Conservation (phyloP, 108 stramenopile genomes). For the Skeletonema potamos region DNA sequence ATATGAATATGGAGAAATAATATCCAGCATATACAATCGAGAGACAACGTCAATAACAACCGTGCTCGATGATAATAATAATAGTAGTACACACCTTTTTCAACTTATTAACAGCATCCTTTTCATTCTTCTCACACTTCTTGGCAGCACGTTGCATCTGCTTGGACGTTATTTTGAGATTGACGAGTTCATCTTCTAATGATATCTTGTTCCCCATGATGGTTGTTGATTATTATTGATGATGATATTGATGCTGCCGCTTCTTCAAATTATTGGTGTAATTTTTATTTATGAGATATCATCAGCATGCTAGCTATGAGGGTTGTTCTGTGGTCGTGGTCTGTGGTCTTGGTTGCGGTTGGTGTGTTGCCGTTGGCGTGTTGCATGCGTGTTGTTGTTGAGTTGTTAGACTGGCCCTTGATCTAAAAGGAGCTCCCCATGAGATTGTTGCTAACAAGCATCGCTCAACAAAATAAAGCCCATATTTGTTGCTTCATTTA, state of each 20-base stretch:
- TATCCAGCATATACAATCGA: too few species aligned
- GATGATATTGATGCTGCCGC: neutral
- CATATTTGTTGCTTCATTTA: too few species aligned
- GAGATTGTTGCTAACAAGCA: too few species aligned
- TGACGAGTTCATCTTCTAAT: conserved; percentile 93
- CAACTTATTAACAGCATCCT: conserved; percentile 81
- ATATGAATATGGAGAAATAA: too few species aligned
- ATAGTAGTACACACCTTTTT: conserved; percentile 78
- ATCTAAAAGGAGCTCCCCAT: too few species aligned
- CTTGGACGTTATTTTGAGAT: conserved; percentile 93
- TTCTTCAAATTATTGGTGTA: neutral
- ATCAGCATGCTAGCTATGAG: too few species aligned
- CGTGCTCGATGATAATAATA: neutral
- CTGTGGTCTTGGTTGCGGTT: too few species aligned
- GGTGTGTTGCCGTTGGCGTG: too few species aligned
- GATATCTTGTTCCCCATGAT: conserved; percentile 81
- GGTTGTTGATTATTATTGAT: neutral
- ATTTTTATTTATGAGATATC: neutral
- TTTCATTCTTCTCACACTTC: conserved; percentile 98
- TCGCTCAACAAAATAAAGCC: too few species aligned
- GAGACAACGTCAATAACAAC: conserved; percentile 3
- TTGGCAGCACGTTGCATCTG: conserved; percentile 93
- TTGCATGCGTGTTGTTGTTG: too few species aligned
- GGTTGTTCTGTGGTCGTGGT: too few species aligned
- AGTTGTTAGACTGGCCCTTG: too few species aligned